Conservation (phyloP, 352 stramenopile genomes). For the Phytophthora tentaculata region DNA sequence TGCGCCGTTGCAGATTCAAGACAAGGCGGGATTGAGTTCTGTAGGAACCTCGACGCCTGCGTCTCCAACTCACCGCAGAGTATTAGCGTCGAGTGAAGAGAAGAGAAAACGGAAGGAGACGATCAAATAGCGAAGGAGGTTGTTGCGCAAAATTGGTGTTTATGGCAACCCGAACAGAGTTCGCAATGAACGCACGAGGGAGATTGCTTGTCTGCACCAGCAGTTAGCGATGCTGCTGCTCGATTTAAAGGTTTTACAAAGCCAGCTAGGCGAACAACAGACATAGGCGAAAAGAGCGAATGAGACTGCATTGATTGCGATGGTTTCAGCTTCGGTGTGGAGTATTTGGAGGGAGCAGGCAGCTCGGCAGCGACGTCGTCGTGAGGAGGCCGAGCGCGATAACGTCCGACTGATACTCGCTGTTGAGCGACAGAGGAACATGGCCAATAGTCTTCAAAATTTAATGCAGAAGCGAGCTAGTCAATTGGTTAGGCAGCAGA, state of each 20-base stretch:
- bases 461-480: constrained; percentile 24
- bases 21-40: too few relatives aligned
- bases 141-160: constrained; percentile 31
- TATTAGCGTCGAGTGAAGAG: constrained; percentile 2
- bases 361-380: constrained; percentile 35
- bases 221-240: constrained; percentile 53
- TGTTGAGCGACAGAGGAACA: constrained; percentile 32
- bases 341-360: constrained; percentile 28
- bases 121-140: constrained; percentile 36
- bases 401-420: constrained; percentile 45
- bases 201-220: constrained; percentile 48
- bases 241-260: constrained; percentile 44
- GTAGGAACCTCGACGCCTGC: too few relatives aligned
- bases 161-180: constrained; percentile 34
- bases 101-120: constrained; percentile 2
- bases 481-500: constrained; percentile 16
- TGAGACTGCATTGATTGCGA: too few relatives aligned
- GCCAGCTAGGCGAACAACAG: too few relatives aligned
- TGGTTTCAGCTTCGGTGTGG: neutral
- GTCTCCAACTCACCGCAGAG: too few relatives aligned
- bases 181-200: constrained; percentile 49
- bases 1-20: too few relatives aligned
- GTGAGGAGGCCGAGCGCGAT: constrained; percentile 38
- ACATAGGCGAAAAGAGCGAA: too few relatives aligned
- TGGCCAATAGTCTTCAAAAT: constrained; percentile 17